Evolutionary conservation across 768 basidiomycete species (phyloP).

Genomic region (Lactarius psammicola): DNA sequence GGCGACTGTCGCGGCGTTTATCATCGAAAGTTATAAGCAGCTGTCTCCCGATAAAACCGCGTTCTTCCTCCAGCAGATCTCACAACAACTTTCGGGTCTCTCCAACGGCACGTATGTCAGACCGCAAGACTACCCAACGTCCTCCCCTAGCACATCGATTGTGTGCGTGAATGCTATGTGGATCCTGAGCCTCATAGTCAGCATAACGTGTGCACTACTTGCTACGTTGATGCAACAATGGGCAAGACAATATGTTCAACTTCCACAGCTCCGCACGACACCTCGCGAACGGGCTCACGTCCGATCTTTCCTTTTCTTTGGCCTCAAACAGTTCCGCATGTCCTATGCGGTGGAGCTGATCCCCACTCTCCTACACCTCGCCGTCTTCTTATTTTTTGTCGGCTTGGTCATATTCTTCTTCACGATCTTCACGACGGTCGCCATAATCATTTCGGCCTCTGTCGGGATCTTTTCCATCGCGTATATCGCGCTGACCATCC

Average conservation of each 20-base stretch:
- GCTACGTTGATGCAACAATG: constrained; percentile 22
- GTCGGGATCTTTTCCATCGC: constrained; percentile 4
- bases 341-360: constrained; percentile 8
- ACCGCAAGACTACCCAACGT: background rate
- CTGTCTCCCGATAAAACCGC: constrained; percentile 4
- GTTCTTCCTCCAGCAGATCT: constrained; percentile 13
- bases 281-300: constrained; percentile 10
- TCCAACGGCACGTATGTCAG: background rate
- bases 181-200: constrained; percentile 21
- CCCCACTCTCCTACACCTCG: constrained; percentile 19
- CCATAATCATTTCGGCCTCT: constrained; percentile 5
- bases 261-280: background rate
- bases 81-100: constrained; percentile 11
- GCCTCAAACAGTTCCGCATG: constrained; percentile 8
- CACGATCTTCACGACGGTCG: constrained; percentile 6
- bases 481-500: constrained; percentile 12
- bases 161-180: constrained; percentile 23
- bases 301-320: constrained; percentile 22
- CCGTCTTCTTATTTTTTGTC: constrained; percentile 23
- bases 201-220: constrained; percentile 17
- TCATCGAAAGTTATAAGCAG: constrained; percentile 6
- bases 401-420: constrained; percentile 17
- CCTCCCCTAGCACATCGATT: background rate
- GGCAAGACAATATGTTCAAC: constrained; percentile 18
- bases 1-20: constrained; percentile 28